phyloP scores from a whole-genome alignment of 2,329 filamentous ascomycete genomes.

The Fusarium incarnatum region DNA sequence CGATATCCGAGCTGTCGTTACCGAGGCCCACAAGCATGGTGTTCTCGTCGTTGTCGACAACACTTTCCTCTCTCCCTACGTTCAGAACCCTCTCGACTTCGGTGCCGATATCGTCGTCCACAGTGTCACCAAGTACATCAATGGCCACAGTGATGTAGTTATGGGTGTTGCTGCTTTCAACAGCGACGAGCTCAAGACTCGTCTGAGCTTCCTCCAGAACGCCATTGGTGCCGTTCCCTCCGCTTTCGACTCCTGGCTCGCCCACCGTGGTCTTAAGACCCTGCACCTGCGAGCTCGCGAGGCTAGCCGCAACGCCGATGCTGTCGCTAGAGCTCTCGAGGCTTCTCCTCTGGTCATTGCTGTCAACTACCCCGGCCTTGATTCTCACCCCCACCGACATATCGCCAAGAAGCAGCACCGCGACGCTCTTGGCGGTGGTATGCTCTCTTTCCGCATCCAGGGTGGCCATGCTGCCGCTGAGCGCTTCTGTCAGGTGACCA shows the following conservation, averaged over 20 bases:
- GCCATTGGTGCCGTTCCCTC: conserved; percentile 96
- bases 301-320: conserved; percentile 82
- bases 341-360: conserved; percentile 83
- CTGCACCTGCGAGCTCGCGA: conserved; percentile 91
- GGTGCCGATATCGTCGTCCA: conserved; percentile 97
- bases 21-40: conserved; percentile 85
- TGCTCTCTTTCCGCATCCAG: conserved; percentile 95
- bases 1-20: conserved; percentile 88
- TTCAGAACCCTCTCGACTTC: conserved; percentile 95
- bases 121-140: conserved; percentile 99
- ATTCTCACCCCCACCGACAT: conserved; percentile 85
- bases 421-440: conserved; percentile 92
- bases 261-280: conserved; percentile 96
- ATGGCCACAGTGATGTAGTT: conserved; percentile 94
- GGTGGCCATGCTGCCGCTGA: conserved; percentile 89
- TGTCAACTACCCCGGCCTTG: conserved; percentile 95
- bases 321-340: conserved; percentile 81
- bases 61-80: conserved; percentile 95
- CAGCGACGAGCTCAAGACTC: conserved; percentile 79
- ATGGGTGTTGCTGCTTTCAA: conserved; percentile 99
- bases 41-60: conserved; percentile 99
- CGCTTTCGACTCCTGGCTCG: conserved; percentile 97
- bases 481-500: conserved; percentile 89
- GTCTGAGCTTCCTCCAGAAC: conserved; percentile 93
- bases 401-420: conserved; percentile 94